Evolutionary conservation across 1,139 yeast species (phyloP).

Genomic region (Hemisphaericaspora subhashii): DNA sequence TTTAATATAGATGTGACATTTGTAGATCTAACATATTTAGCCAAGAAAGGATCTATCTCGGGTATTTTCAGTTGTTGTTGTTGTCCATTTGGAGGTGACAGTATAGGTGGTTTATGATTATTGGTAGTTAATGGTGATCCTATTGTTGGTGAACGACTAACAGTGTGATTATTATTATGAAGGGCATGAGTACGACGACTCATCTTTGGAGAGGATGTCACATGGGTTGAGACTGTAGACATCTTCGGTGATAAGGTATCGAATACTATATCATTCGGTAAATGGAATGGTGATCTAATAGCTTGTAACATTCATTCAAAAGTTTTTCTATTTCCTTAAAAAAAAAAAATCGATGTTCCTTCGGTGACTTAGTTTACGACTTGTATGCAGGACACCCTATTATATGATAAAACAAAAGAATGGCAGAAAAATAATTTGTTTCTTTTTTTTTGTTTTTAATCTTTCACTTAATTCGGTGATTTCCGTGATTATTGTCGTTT

Average conservation of each 20-base stretch:
- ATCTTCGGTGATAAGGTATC: constrained; percentile 9
- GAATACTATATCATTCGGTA: constrained; percentile 11
- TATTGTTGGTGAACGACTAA: background rate
- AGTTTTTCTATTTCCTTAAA: background rate
- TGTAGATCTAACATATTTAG: constrained; percentile 29
- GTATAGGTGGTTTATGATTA: background rate
- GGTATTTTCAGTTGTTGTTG: constrained; percentile 1
- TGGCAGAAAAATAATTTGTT: too few relatives aligned
- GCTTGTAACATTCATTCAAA: constrained; percentile 10
- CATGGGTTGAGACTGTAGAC: constrained; percentile 14
- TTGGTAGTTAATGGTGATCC: constrained; percentile 4
- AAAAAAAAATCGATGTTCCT: background rate
- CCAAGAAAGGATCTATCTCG: constrained; percentile 25
- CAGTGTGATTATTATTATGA: background rate
- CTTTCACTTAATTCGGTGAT: too few relatives aligned
- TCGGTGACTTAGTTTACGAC: background rate
- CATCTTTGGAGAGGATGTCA: constrained; percentile 11
- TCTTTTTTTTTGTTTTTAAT: too few relatives aligned
- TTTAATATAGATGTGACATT: constrained; percentile 17
- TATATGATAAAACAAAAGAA: too few relatives aligned
- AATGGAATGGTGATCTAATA: constrained; percentile 5
- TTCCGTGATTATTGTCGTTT: too few relatives aligned
- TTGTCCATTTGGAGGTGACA: background rate
- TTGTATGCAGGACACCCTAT: background rate
- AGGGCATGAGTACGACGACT: constrained; percentile 6